Evolutionary conservation across 352 stramenopile genomes (phyloP).

Genomic region (Thalassiosira mediterranea): DNA sequence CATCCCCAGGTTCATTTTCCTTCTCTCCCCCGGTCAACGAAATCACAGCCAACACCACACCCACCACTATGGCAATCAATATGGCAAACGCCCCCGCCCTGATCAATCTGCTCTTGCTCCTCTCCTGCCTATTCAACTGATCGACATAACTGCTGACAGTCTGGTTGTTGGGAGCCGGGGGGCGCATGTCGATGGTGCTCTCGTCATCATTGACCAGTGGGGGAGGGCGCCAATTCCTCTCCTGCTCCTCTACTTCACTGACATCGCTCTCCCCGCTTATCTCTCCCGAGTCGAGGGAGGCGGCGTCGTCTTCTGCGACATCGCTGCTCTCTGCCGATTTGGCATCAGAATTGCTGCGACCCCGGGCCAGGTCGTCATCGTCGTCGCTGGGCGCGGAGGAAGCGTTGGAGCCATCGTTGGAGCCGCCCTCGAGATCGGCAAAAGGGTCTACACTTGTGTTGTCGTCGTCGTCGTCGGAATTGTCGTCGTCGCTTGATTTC

Average conservation of each 20-base stretch:
- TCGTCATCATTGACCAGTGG: slow-evolving; percentile 53
- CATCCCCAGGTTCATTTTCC: too few relatives aligned
- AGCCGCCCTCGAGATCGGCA: neutral
- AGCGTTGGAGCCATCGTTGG: slow-evolving; percentile 7
- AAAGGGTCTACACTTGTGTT: neutral
- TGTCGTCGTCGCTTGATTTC: too few relatives aligned
- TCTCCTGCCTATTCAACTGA: slow-evolving; percentile 40
- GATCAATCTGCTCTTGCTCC: slow-evolving; percentile 26
- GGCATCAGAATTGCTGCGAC: too few relatives aligned
- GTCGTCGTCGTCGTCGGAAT: neutral
- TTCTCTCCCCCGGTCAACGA: slow-evolving; percentile 17
- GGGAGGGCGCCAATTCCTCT: slow-evolving; percentile 4
- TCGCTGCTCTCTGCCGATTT: too few relatives aligned
- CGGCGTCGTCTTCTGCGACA: too few relatives aligned
- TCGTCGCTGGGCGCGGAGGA: slow-evolving; percentile 7
- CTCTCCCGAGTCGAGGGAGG: slow-evolving; percentile 4
- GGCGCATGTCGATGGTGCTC: slow-evolving; percentile 36
- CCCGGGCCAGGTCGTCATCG: neutral
- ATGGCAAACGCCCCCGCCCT: slow-evolving; percentile 27
- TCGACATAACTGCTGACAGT: slow-evolving; percentile 43
- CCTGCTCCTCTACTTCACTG: slow-evolving; percentile 1
- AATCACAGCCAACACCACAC: slow-evolving; percentile 28
- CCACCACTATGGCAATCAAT: slow-evolving; percentile 31
- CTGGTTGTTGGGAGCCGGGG: slow-evolving; percentile 35
- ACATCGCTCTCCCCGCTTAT: slow-evolving; percentile 20